These are phyloP conservation scores for Aciculosporium take DNA, from an alignment of 2,329 filamentous ascomycete species.

Conservation along the genomic window DNA sequence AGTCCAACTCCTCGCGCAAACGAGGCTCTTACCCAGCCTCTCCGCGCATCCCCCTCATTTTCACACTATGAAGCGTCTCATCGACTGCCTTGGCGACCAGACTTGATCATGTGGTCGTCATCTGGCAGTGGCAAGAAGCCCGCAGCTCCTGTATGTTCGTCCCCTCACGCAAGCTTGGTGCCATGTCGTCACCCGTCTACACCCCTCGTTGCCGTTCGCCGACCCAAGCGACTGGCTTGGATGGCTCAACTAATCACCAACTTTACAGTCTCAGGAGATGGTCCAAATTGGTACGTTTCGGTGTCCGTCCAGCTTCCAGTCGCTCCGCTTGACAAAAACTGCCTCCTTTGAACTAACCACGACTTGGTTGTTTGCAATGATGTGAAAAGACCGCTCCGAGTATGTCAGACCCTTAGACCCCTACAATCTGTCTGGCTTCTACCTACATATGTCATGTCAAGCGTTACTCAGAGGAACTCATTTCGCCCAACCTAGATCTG, in stretches of 20 bases:
- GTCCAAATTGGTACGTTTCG: slow-evolving; percentile 80
- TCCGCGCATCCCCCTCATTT: slow-evolving; percentile 8
- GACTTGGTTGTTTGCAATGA: slow-evolving; percentile 6
- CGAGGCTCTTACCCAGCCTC: slow-evolving; percentile 13
- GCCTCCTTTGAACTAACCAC: neutral
- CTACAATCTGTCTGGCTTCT: neutral
- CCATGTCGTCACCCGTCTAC: neutral
- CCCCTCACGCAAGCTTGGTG: neutral
- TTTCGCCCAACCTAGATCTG: slow-evolving; percentile 40
- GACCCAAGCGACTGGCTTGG: slow-evolving; percentile 1
- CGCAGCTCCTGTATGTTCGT: slow-evolving; percentile 49
- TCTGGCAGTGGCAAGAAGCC: slow-evolving; percentile 55
- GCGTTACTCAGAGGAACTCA: slow-evolving; percentile 14
- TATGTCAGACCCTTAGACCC: slow-evolving; percentile 27
- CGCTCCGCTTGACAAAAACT: neutral
- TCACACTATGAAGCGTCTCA: slow-evolving; percentile 19
- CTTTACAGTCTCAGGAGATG: slow-evolving; percentile 67
- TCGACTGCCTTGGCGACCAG: slow-evolving; percentile 13
- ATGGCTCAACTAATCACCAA: slow-evolving; percentile 20
- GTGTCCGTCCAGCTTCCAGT: neutral
- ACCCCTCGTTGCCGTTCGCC: neutral
- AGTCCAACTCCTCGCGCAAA: slow-evolving; percentile 3
- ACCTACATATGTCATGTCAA: slow-evolving; percentile 1
- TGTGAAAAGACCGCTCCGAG: slow-evolving; percentile 44
- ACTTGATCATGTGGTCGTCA: slow-evolving; percentile 46